Evolutionary conservation across 169 alveolate genomes (phyloP).

Genomic region (Plasmodium gallinaceum): DNA sequence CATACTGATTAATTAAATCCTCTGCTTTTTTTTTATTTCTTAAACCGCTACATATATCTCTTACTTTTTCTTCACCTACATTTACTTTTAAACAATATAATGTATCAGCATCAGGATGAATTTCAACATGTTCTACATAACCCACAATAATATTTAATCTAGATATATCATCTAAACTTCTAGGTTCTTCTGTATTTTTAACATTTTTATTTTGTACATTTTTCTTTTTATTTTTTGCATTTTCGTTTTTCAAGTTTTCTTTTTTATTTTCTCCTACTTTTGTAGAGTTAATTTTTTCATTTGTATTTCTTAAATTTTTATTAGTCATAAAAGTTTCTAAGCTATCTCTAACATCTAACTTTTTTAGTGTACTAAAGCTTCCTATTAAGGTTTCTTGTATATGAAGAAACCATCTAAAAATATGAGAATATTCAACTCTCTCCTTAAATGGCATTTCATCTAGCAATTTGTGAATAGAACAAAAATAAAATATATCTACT

Average conservation of each 20-base stretch:
- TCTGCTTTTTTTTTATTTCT: slow-evolving; percentile 84
- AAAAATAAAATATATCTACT: slow-evolving; percentile 71
- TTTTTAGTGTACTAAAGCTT: slow-evolving; percentile 34
- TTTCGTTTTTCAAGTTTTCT: slow-evolving; percentile 29
- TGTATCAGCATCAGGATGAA: slow-evolving; percentile 87
- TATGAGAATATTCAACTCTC: slow-evolving; percentile 40
- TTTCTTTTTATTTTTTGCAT: slow-evolving; percentile 31
- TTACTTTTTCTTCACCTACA: slow-evolving; percentile 81
- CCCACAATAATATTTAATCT: slow-evolving; percentile 83
- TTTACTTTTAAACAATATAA: slow-evolving; percentile 84
- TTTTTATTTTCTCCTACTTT: not conserved
- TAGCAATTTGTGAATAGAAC: slow-evolving; percentile 31
- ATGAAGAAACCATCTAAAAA: slow-evolving; percentile 67
- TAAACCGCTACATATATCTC: slow-evolving; percentile 88
- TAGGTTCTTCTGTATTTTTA: slow-evolving; percentile 73
- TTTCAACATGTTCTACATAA: slow-evolving; percentile 80
- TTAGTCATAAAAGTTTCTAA: slow-evolving; percentile 27
- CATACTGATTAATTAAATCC: slow-evolving; percentile 84
- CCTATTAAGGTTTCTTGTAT: slow-evolving; percentile 61
- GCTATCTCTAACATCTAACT: slow-evolving; percentile 19
- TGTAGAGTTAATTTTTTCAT: slow-evolving; percentile 11
- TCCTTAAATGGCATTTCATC: slow-evolving; percentile 60
- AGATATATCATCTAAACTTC: slow-evolving; percentile 82
- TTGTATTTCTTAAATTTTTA: slow-evolving; percentile 8
- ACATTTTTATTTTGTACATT: slow-evolving; percentile 49